A percentile compares a stretch with the other conserved stretches of the same genome.
These are phyloP conservation scores for Erysimum pusillum DNA, from an alignment of 441 rosid genomes.

Conservation along the genomic window DNA sequence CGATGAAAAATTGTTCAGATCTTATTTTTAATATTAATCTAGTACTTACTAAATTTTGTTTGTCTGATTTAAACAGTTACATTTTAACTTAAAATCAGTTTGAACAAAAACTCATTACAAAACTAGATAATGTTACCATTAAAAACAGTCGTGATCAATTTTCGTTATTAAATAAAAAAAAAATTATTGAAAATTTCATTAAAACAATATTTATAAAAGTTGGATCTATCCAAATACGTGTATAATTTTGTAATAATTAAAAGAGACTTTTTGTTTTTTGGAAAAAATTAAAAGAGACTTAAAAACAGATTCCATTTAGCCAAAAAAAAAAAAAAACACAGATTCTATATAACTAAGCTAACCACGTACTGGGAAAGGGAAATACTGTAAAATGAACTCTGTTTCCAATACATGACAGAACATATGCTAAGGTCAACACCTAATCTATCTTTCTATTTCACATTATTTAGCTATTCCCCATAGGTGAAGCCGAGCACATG, in stretches of 20 bases:
- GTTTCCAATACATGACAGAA: conserved; percentile 23
- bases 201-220: no score
- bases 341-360: neutral
- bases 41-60: neutral
- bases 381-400: neutral
- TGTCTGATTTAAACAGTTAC: neutral
- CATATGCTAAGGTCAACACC: conserved; percentile 38
- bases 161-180: neutral
- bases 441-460: conserved; percentile 12
- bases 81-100: neutral
- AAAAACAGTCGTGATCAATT: neutral
- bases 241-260: neutral
- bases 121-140: neutral
- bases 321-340: no score
- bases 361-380: neutral
- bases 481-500: conserved; percentile 23
- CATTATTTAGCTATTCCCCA: neutral
- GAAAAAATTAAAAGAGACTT: neutral
- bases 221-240: no score
- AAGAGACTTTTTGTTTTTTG: no score
- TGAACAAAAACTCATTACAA: neutral
- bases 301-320: neutral
- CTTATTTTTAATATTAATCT: neutral
- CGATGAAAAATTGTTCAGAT: neutral
- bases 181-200: no score